These are phyloP conservation scores for Nitzschia sp. DNA, from an alignment of 108 stramenopile genomes.

Conservation along the genomic window DNA sequence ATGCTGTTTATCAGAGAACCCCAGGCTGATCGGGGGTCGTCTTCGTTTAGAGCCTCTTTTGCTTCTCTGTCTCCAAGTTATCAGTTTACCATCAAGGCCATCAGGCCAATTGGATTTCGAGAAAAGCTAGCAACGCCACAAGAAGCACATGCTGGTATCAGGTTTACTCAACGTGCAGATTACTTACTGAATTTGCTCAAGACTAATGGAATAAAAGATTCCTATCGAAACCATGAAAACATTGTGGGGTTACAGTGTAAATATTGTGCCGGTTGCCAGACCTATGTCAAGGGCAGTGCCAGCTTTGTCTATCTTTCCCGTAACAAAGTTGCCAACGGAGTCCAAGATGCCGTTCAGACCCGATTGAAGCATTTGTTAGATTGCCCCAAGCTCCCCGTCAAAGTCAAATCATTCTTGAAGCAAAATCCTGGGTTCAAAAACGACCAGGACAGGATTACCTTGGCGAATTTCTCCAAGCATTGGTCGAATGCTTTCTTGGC, in stretches of 20 bases:
- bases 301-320: not conserved
- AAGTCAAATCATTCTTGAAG: not conserved
- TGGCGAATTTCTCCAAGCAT: not conserved
- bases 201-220: not conserved
- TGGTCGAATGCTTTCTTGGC: not conserved
- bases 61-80: no score
- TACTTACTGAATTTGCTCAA: not conserved
- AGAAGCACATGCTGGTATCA: not conserved
- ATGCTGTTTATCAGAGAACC: no score
- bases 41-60: no score
- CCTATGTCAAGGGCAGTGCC: slow-evolving; percentile 1
- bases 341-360: not conserved
- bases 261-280: not conserved
- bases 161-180: not conserved
- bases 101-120: no score
- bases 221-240: not conserved
- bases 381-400: not conserved
- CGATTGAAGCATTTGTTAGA: not conserved
- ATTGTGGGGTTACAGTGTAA: not conserved
- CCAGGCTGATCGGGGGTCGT: no score
- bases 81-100: no score
- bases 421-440: not conserved
- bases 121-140: not conserved
- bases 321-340: not conserved
- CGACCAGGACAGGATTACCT: not conserved